Conservation (phyloP, 2,329 filamentous ascomycete species). For the Neospermospora avenae region DNA sequence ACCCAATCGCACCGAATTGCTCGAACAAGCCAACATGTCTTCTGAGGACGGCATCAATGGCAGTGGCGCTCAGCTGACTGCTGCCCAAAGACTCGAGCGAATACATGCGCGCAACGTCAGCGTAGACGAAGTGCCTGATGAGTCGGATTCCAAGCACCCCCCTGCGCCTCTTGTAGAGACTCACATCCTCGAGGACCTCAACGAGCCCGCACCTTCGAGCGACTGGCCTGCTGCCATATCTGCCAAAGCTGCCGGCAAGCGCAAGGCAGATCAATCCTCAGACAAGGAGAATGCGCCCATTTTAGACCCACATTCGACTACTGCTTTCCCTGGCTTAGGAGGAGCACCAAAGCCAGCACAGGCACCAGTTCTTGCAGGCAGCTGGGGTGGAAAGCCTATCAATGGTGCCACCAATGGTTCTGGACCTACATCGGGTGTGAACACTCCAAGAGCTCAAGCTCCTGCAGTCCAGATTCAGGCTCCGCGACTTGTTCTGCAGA, state of each 20-base stretch:
- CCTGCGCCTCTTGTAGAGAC: slow-evolving; percentile 44
- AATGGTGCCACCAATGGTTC: slow-evolving; percentile 49
- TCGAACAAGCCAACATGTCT: slow-evolving; percentile 26
- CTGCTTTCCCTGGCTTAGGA: slow-evolving; percentile 91
- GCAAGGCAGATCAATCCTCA: slow-evolving; percentile 52
- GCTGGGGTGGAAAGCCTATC: slow-evolving; percentile 70
- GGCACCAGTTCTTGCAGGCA: slow-evolving; percentile 48
- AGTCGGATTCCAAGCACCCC: slow-evolving; percentile 67
- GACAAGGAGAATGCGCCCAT: slow-evolving; percentile 37
- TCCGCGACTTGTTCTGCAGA: slow-evolving; percentile 70
- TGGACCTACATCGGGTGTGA: no score
- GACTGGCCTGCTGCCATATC: slow-evolving; percentile 50
- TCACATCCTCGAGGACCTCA: slow-evolving; percentile 33
- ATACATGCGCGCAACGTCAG: slow-evolving; percentile 63
- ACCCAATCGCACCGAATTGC: not conserved
- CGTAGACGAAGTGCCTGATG: slow-evolving; percentile 78
- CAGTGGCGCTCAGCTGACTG: slow-evolving; percentile 21
- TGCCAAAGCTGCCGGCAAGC: slow-evolving; percentile 66
- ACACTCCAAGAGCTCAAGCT: slow-evolving; percentile 59
- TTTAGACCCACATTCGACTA: slow-evolving; percentile 82
- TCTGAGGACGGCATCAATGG: slow-evolving; percentile 29
- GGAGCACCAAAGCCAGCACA: slow-evolving; percentile 57
- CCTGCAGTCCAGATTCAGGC: slow-evolving; percentile 77
- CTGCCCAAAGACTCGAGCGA: slow-evolving; percentile 57
- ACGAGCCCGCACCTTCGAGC: slow-evolving; percentile 44